Evolutionary conservation across 2,329 filamentous ascomycete species (phyloP), one percentile per base, ranked within the genome.

Genomic region (Trichoderma sp.): DNA sequence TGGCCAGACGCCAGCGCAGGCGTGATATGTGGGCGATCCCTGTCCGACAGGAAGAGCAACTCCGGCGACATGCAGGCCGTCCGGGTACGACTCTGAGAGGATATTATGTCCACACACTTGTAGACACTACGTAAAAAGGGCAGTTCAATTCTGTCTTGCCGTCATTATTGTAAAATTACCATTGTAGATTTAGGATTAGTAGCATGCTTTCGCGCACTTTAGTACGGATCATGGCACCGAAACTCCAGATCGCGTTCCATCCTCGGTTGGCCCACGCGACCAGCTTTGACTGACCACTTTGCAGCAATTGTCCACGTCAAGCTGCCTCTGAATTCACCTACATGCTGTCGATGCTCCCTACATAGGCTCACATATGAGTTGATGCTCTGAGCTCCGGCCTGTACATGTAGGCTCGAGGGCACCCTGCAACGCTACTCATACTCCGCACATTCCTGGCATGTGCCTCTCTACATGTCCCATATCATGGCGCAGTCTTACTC

Each of bases 271-370:
- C 28, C n/a, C 15, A 24, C 14, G 17, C 44, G 28, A 9, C 30
- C 30, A 41, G 41, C 28, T 59, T 14, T 21, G 30, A 26, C 34
- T 28, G 34, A 24, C 58, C 51, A 14, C 55, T 39, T 26, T 44
- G 41, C 24, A 21, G 57, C 34, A 30, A 39, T 48, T 48, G 56
- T 51, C 58, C 58, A 61, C 58, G 58, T 61, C 58, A 45, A 61
- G 58, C 47, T 52, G 39, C 47, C 39, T 61, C 12, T 48, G 5
- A 30, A 30, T 30, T 9, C 17, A 24, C 10, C 19, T 17, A 15
- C 45, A 45, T 48, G 43, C 26, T 55, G 2, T 14, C 12, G 34
- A 14, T 59, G 26, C 21, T 24, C 15, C 45, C 57, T 59, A 50
- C 41, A 57, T 43, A 34, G 51, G 19, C 41, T n/a, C 15, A 44